A percentile compares a stretch with the other conserved stretches of the same genome.
Conservation (phyloP, 2,329 filamentous ascomycete genomes). For the Proliferodiscus dingleyae region DNA sequence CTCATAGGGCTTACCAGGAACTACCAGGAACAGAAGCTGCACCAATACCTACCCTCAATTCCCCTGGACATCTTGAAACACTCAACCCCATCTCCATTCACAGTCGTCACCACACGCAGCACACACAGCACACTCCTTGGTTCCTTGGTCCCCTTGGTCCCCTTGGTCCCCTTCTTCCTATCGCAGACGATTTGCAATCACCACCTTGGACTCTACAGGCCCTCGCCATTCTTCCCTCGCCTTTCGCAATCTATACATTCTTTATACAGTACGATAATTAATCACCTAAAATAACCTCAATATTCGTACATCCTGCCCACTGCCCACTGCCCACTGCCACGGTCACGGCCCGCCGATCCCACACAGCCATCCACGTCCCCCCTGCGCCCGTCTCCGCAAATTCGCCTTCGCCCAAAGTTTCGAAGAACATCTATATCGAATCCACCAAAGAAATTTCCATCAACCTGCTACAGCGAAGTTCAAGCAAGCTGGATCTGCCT, state of each 20-base stretch:
- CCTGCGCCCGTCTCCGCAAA: background rate
- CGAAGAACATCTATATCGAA: background rate
- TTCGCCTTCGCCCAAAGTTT: too few species aligned
- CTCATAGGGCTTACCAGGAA: too few species aligned
- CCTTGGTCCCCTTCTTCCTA: background rate
- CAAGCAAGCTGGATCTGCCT: slow-evolving; percentile 10
- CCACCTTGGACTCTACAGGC: background rate
- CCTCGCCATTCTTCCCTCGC: background rate
- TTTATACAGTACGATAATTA: background rate
- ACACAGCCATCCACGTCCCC: background rate
- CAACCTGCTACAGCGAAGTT: slow-evolving; percentile 11
- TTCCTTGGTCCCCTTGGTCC: too few species aligned
- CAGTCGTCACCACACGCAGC: background rate
- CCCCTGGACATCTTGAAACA: too few species aligned
- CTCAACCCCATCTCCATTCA: background rate
- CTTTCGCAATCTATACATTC: background rate
- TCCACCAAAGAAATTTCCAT: background rate
- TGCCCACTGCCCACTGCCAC: background rate
- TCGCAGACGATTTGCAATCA: background rate
- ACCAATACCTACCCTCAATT: too few species aligned
- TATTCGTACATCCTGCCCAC: too few species aligned
- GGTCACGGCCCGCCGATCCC: background rate
- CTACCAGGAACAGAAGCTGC: too few species aligned
- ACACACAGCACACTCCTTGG: too few species aligned
- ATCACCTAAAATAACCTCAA: background rate